Percentiles rank a stretch among this genome's conserved stretches.
Evolutionary conservation across 2,329 filamentous ascomycete species (phyloP).

Genomic region (Catunica adiposa): DNA sequence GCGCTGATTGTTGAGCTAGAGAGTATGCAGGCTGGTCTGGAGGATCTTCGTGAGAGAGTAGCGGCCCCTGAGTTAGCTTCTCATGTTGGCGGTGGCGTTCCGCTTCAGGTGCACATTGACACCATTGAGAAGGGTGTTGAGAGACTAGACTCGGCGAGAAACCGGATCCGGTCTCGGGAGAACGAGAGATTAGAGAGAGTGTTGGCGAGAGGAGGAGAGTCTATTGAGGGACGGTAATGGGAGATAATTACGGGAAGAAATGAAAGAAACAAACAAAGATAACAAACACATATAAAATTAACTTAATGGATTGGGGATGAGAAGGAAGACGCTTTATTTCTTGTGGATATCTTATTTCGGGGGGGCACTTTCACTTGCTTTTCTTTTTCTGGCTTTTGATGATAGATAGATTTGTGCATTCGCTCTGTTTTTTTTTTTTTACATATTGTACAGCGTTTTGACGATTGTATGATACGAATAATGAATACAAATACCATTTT

Average conservation of each 20-base stretch:
- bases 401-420: conserved; percentile 3
- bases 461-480: neutral
- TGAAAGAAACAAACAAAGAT: neutral
- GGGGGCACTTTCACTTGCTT: too few species aligned
- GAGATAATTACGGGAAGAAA: neutral
- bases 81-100: conserved; percentile 31
- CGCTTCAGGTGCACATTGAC: conserved; percentile 58
- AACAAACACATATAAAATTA: neutral
- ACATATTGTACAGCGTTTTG: too few species aligned
- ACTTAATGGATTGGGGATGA: neutral
- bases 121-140: conserved; percentile 58
- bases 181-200: conserved; percentile 39
- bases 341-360: too few species aligned
- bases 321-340: too few species aligned
- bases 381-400: neutral
- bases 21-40: conserved; percentile 52
- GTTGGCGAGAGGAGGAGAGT: conserved; percentile 28
- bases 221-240: neutral
- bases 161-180: conserved; percentile 41
- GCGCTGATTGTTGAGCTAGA: conserved; percentile 56
- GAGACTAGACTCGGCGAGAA: conserved; percentile 47
- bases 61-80: conserved; percentile 46
- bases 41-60: conserved; percentile 55
- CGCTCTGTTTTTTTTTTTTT: too few species aligned
- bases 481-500: neutral